phyloP scores from a whole-genome alignment of 306 rosid genomes.

The Biancaea sappan region DNA sequence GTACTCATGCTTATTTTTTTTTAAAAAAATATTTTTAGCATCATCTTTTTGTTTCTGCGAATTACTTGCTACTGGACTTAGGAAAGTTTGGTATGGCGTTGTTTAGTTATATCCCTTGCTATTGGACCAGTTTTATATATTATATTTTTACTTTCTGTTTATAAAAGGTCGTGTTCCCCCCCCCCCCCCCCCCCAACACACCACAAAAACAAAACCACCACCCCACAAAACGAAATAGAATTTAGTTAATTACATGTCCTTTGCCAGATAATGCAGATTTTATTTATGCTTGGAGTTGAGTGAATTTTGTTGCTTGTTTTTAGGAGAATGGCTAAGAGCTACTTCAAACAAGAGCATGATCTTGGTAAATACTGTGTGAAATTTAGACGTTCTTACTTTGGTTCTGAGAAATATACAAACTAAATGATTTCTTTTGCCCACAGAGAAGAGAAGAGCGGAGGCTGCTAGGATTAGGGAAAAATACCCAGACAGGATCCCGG shows the following conservation, averaged over 20 bases:
- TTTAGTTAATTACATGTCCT: not conserved
- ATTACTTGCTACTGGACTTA: not conserved
- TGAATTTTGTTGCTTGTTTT: slow-evolving; percentile 45
- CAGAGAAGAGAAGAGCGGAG: slow-evolving; percentile 92
- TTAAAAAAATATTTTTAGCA: not conserved
- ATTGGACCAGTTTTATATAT: not conserved
- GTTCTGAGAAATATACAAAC: slow-evolving; percentile 16
- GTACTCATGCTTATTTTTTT: not conserved
- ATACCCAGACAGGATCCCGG: slow-evolving; percentile 93
- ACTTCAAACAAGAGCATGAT: slow-evolving; percentile 97
- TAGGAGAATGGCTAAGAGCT: slow-evolving; percentile 85
- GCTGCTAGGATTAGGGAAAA: slow-evolving; percentile 93
- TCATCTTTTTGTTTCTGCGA: slow-evolving; percentile 16
- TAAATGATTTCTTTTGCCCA: slow-evolving; percentile 25
- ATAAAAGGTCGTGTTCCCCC: not conserved
- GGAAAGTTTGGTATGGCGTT: not conserved
- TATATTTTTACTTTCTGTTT: not conserved
- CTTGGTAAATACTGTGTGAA: slow-evolving; percentile 53
- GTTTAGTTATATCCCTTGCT: not conserved
- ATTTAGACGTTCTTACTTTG: slow-evolving; percentile 14
- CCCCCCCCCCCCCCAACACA: too few species aligned
- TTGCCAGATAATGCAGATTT: not conserved
- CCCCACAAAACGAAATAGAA: too few species aligned
- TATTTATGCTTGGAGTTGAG: slow-evolving; percentile 24
- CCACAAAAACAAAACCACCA: too few species aligned